A percentile compares a stretch with the other conserved stretches of the same genome.
These are phyloP conservation scores for Terfezia claveryi DNA, from an alignment of 495 filamentous ascomycete genomes.

Conservation along the genomic window DNA sequence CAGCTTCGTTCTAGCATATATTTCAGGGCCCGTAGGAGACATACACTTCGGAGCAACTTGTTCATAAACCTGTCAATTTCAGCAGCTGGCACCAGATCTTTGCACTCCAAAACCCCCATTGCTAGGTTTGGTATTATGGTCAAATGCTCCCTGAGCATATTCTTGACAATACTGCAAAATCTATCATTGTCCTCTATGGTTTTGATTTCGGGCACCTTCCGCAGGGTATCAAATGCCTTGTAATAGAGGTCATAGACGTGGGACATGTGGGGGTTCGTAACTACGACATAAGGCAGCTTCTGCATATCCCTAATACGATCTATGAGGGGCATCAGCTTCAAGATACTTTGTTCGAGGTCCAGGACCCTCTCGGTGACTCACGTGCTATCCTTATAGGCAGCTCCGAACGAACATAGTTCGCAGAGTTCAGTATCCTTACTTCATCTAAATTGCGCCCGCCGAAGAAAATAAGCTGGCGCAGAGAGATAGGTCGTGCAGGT, in stretches of 20 bases:
- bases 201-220: constrained; percentile 61
- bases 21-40: constrained; percentile 6
- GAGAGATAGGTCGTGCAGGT: constrained; percentile 17
- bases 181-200: constrained; percentile 75
- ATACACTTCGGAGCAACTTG: constrained; percentile 68
- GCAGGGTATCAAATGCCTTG: constrained; percentile 74
- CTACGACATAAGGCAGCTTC: constrained; percentile 81
- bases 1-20: no score
- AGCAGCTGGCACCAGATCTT: constrained; percentile 49
- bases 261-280: constrained; percentile 82
- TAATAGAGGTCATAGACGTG: constrained; percentile 96
- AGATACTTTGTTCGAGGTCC: neutral
- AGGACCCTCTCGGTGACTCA: constrained; percentile 15
- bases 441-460: constrained; percentile 68
- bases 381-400: constrained; percentile 49
- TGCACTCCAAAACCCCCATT: constrained; percentile 80
- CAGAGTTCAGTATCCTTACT: constrained; percentile 67
- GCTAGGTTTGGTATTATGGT: constrained; percentile 83
- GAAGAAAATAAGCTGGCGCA: constrained; percentile 59
- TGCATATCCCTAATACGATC: constrained; percentile 96
- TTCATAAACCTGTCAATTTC: constrained; percentile 91
- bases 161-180: constrained; percentile 60
- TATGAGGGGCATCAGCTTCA: constrained; percentile 37
- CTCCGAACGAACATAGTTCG: constrained; percentile 92
- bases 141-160: constrained; percentile 66